Evolutionary conservation across 2,329 filamentous ascomycete genomes (phyloP).

Genomic region (Fusarium lyarnte): DNA sequence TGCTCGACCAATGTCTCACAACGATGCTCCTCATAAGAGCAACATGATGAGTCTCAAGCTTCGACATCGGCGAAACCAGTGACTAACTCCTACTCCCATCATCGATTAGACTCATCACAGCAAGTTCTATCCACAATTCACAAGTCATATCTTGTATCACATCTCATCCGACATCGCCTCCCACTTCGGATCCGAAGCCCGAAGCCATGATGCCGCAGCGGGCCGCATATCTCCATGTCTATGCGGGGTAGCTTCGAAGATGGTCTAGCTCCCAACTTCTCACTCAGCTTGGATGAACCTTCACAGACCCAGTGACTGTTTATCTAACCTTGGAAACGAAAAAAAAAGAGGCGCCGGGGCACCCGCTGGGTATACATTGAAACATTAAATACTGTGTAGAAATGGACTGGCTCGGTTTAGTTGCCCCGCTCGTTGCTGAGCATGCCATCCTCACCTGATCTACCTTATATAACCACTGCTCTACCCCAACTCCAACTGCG

Average conservation of each 20-base stretch:
- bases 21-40: not conserved
- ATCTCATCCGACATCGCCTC: constrained; percentile 2
- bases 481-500: not conserved
- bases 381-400: not conserved
- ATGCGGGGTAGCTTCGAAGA: constrained; percentile 23
- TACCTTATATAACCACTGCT: not conserved
- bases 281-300: not conserved
- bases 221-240: not conserved
- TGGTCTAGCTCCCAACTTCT: constrained; percentile 8
- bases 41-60: not conserved
- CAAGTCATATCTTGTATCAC: not conserved
- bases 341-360: constrained; percentile 10
- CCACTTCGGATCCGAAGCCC: constrained; percentile 3
- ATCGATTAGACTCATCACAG: not conserved
- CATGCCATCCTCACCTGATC: constrained; percentile 11
- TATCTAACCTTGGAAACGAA: not conserved
- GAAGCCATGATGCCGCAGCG: constrained; percentile 8
- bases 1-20: not conserved
- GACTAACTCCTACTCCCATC: not conserved
- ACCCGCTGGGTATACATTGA: not conserved
- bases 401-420: not conserved
- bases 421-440: constrained; percentile 28
- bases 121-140: not conserved
- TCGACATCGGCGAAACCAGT: not conserved
- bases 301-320: not conserved